These are phyloP conservation scores for Suillus decipiens DNA, from an alignment of 768 basidiomycete species.

Conservation along the genomic window DNA sequence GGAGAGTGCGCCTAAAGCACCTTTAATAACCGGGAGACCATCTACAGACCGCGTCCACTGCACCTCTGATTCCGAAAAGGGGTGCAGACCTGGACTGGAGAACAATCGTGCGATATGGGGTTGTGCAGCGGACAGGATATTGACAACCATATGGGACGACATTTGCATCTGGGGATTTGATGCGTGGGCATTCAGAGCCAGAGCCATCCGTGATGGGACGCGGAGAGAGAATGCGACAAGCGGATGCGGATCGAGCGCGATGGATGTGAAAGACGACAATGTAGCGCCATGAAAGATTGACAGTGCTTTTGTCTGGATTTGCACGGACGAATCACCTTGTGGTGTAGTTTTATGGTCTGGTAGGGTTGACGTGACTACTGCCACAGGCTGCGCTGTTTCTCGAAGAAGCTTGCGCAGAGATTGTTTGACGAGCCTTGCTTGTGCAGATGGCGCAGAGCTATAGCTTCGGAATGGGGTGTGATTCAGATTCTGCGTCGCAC, in stretches of 20 bases:
- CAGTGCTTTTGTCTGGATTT: background rate
- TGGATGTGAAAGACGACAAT: slow-evolving; percentile 89
- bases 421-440: background rate
- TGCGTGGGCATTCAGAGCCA: slow-evolving; percentile 43
- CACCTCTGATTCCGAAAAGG: slow-evolving; percentile 45
- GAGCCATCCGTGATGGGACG: slow-evolving; percentile 86
- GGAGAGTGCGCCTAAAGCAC: slow-evolving; percentile 67
- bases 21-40: slow-evolving; percentile 59
- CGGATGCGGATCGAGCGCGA: slow-evolving; percentile 87
- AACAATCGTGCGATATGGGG: slow-evolving; percentile 64
- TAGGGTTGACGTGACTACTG: slow-evolving; percentile 76
- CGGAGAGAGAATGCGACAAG: slow-evolving; percentile 89
- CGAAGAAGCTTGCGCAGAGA: slow-evolving; percentile 62
- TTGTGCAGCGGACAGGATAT: slow-evolving; percentile 75
- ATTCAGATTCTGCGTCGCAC: background rate
- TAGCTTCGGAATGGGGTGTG: background rate
- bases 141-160: slow-evolving; percentile 67
- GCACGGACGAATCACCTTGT: slow-evolving; percentile 6
- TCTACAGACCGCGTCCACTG: slow-evolving; percentile 47
- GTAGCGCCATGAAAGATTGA: slow-evolving; percentile 81
- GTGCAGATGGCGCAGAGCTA: background rate
- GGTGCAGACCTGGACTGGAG: slow-evolving; percentile 69
- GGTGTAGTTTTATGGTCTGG: slow-evolving; percentile 25
- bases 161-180: slow-evolving; percentile 12
- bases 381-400: slow-evolving; percentile 81